These are phyloP conservation scores for Lophiostoma macrostomum DNA, from an alignment of 495 filamentous ascomycete genomes.

Conservation along the genomic window DNA sequence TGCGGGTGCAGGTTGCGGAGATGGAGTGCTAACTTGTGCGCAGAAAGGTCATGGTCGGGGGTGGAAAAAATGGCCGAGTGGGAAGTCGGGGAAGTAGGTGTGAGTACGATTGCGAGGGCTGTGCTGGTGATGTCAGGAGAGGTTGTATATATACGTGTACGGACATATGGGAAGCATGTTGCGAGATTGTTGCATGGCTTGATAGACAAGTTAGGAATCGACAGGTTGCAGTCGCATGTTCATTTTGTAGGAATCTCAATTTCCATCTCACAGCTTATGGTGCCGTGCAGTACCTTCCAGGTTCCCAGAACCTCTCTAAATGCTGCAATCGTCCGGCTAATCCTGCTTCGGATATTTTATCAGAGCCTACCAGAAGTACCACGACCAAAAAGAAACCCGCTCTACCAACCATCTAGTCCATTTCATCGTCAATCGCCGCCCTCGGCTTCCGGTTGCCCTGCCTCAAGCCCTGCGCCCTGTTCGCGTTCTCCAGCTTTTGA, in stretches of 20 bases:
- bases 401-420: conserved; percentile 19
- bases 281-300: background rate
- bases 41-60: conserved; percentile 81
- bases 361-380: too few relatives aligned
- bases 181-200: too few relatives aligned
- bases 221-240: too few relatives aligned
- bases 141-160: background rate
- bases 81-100: too few relatives aligned
- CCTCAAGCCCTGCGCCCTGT: conserved; percentile 35
- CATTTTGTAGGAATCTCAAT: too few relatives aligned
- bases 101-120: background rate
- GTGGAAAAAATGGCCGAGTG: conserved; percentile 90
- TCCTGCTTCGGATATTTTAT: too few relatives aligned
- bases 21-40: conserved; percentile 30
- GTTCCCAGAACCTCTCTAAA: too few relatives aligned
- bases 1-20: background rate
- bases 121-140: background rate
- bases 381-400: background rate
- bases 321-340: too few relatives aligned
- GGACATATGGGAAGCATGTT: too few relatives aligned
- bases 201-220: too few relatives aligned
- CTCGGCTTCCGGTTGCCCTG: conserved; percentile 15
- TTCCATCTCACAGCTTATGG: too few relatives aligned
- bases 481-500: conserved; percentile 50
- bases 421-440: conserved; percentile 27